A percentile compares a stretch with the other conserved stretches of the same genome.
Conservation (phyloP, 1,284 basidiomycete genomes). For the Trametes polyzona region DNA sequence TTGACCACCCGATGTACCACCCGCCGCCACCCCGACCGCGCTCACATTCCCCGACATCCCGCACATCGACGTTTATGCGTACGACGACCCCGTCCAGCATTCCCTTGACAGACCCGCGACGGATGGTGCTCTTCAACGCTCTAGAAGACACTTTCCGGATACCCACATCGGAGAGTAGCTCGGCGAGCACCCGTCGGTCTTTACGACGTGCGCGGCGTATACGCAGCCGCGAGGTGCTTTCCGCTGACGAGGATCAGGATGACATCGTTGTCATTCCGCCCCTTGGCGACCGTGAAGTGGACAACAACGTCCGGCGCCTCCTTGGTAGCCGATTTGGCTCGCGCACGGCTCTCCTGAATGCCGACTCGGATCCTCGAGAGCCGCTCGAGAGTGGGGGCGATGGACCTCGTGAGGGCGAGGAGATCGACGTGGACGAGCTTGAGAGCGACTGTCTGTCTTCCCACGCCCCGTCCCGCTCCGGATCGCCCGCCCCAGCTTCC, state of each 20-base stretch:
- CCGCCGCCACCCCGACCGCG: conserved; percentile 30
- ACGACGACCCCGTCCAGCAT: conserved; percentile 12
- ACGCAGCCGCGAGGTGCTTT: conserved; percentile 18
- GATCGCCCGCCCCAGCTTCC: conserved; percentile 45
- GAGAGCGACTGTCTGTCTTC: conserved; percentile 50
- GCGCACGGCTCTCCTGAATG: conserved; percentile 21
- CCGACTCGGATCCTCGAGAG: conserved; percentile 39
- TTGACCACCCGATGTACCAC: conserved; percentile 30
- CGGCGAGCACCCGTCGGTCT: conserved; percentile 23
- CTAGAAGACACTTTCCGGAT: conserved; percentile 62
- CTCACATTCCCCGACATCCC: conserved; percentile 29
- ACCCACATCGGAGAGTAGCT: conserved; percentile 31
- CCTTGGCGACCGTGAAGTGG: conserved; percentile 60
- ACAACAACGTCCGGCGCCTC: conserved; percentile 60
- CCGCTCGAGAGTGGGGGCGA: conserved; percentile 20
- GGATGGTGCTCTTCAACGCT: conserved; percentile 48
- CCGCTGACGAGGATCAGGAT: conserved; percentile 40
- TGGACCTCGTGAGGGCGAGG: conserved; percentile 31
- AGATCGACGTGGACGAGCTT: conserved; percentile 48
- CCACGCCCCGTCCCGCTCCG: conserved; percentile 48
- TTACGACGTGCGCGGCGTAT: conserved; percentile 21
- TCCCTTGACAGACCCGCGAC: conserved; percentile 30
- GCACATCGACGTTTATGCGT: conserved; percentile 19
- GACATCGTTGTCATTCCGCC: conserved; percentile 57
- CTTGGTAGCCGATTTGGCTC: conserved; percentile 49